Evolutionary conservation across 345 rosid species (phyloP).

Genomic region (Triadica sebifera): DNA sequence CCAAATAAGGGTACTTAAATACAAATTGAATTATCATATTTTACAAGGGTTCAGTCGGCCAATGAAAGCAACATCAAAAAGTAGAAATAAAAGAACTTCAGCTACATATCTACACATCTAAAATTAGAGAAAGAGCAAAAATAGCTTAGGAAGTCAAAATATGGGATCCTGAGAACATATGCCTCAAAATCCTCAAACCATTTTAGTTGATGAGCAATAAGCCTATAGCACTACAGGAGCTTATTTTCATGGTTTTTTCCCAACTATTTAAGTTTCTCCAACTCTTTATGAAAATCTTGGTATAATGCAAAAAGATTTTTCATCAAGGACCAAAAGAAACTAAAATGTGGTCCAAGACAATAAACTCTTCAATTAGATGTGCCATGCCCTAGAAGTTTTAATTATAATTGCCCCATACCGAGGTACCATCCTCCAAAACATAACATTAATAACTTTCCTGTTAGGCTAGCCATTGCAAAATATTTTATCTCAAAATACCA

Average conservation of each 20-base stretch:
- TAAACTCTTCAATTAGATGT: neutral
- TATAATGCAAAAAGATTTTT: neutral
- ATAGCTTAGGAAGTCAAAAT: neutral
- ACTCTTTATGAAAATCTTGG: neutral
- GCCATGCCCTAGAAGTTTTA: neutral
- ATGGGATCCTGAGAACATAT: neutral
- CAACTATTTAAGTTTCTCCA: neutral
- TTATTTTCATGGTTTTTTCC: neutral
- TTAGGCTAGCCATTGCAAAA: neutral
- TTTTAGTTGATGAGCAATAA: neutral
- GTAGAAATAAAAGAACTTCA: neutral
- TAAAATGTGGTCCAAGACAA: neutral
- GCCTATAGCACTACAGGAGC: neutral
- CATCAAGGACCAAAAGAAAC: neutral
- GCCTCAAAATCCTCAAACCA: neutral
- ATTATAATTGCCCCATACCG: neutral
- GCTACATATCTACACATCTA: neutral
- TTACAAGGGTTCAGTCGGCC: neutral
- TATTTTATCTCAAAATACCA: neutral
- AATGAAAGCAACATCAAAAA: neutral
- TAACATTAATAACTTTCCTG: neutral
- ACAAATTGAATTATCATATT: neutral
- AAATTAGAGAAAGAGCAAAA: neutral
- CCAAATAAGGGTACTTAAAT: neutral
- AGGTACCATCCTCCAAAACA: neutral